Base-by-base conservation (phyloP, 345 rosid genomes). In the Eucalyptus camaldulensis region DNA sequence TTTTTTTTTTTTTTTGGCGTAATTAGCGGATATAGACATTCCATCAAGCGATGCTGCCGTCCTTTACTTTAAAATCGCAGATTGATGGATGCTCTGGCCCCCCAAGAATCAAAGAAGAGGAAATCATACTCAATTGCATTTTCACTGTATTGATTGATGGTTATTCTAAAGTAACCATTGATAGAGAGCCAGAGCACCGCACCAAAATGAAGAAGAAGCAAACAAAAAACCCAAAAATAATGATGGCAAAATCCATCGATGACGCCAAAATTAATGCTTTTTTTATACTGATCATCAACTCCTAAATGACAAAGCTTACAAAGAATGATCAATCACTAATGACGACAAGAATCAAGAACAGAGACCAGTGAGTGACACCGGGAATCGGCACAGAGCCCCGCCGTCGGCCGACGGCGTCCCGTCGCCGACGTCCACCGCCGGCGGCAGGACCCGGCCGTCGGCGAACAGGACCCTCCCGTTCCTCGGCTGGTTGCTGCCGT, bases 381-480 rank as follows among this genome's bases (percentile, higher is more conserved):
- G 96, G 49, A 94, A 97, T 91, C 96, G 94, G 89, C 98, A 95
- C 29, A 95, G 88, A 10, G 91, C 89, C 50, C 93, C 83, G 51
- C 86, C 87, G 72, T 21, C 93, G 11, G 93, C 91, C 92, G 96
- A 56, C 86, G 96, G 90, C 43, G 88, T 56, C 58, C 92, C 89
- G 50, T 91, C 93, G 31, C 89, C 89, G 27, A 62, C 88, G 8
- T 40, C 92, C 51, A 37, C 92, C 44, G 22, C 94, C 60, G 98
- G 98, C 17, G 99, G 99, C 92, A 96, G 89, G 85, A 97, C 98
- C 90, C 97, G 93, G 45, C 99, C 98, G 40, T 96, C 96, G 4
- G 97, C 97, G 80, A 97, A 97, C 91, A 97, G 88, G 24, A 90
- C 90, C 91, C 97, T 90, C 27, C 95, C 95, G 43, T 92, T 72